Evolutionary conservation across 2,329 filamentous ascomycete species (phyloP), one percentile per base, ranked within the genome.

Genomic region (Pyrenophora seminiperda): DNA sequence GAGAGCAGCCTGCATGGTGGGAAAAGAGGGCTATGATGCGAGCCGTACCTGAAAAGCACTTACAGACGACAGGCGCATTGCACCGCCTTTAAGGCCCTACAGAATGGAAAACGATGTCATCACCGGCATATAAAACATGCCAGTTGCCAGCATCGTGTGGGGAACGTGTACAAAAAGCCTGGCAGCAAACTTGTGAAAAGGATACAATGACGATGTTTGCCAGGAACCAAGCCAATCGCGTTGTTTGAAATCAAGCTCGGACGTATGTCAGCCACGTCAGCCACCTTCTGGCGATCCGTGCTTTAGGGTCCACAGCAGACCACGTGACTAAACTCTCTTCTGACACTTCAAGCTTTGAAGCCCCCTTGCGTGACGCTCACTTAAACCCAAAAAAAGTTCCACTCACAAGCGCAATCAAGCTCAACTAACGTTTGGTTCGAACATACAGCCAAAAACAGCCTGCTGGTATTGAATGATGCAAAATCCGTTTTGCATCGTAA

Each of bases 1-100:
- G 27, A 58, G 37, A 27, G 56, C 53, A 20, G 54, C 56, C 42
- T 55, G 52, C 61, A 62, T 60, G 30, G 40, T 61, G 31, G 31
- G 27, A 27, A 29, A 22, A 27, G 39, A 27, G 20, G 36, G 44
- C 46, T 48, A 36, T 29, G 43, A 34, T 43, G 48, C 46, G 20
- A 43, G 42, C 41, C 53, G 48, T 59, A 53, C 48, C 54, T 44
- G n/a, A 13, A 13, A 37, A 30, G 48, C 57, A 53, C 46, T 51
- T 41, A 11, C 11, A 27, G 29, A 32, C 37, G 31, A 9, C 11
- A 32, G 33, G 36, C 39, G 34, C 37, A 24, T 19, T 18, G 10
- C 18, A 18, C 6, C 14, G 37, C 36, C 30, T 56, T 56, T 48
- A 54, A 45, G 19, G 17, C 33, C 19, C n/a, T 20, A 17, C 34